Percentiles rank a stretch among this genome's conserved stretches.
Conservation (phyloP, 257 asterid species). For the Lavandula angustifolia region DNA sequence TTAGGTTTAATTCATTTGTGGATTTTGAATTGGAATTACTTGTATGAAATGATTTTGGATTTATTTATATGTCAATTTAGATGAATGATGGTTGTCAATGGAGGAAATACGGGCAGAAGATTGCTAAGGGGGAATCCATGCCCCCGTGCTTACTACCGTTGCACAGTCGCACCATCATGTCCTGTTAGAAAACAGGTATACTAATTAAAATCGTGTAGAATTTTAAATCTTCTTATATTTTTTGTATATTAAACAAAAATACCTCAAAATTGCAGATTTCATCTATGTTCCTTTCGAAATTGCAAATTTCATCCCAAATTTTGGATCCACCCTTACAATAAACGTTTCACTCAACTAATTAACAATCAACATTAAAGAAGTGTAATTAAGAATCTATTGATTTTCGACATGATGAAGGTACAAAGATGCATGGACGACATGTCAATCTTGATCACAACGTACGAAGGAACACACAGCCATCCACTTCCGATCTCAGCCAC, state of each 20-base stretch:
- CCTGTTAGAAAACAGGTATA: conserved; percentile 88
- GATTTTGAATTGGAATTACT: neutral
- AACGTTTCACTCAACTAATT: too few relatives aligned
- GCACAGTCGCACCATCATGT: conserved; percentile 85
- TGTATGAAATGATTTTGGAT: neutral
- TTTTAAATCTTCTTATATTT: too few relatives aligned
- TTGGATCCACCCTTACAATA: too few relatives aligned
- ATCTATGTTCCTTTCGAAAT: too few relatives aligned
- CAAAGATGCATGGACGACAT: conserved; percentile 88
- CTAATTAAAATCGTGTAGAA: neutral
- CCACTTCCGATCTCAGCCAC: conserved; percentile 85
- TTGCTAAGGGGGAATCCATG: conserved; percentile 96
- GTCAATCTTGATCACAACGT: conserved; percentile 81
- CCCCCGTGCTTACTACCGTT: conserved; percentile 97
- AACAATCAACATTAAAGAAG: too few relatives aligned
- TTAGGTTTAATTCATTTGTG: neutral
- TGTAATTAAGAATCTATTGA: too few relatives aligned
- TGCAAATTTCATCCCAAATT: too few relatives aligned
- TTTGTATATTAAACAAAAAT: too few relatives aligned
- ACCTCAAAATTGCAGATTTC: too few relatives aligned
- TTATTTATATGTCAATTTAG: conserved; percentile 40
- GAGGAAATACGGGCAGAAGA: conserved; percentile 97
- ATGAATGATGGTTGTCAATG: conserved; percentile 96
- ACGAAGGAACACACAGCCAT: conserved; percentile 93
- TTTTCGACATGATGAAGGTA: conserved; percentile 44